Conservation (phyloP, 306 rosid species). For the Pterocarpus santalinus region DNA sequence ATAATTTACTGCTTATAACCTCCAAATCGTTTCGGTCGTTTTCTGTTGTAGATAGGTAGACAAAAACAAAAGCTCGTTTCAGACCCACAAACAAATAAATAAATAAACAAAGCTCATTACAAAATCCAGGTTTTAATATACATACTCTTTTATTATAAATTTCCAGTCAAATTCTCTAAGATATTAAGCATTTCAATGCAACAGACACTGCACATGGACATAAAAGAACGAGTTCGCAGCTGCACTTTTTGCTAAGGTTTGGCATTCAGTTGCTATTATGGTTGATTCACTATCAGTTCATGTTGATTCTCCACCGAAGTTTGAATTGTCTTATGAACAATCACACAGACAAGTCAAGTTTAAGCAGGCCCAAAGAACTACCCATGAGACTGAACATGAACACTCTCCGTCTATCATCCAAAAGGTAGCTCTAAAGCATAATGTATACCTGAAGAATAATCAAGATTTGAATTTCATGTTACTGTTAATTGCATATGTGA, state of each 20-base stretch:
- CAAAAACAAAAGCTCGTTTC: not conserved
- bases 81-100: too few relatives aligned
- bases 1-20: slow-evolving; percentile 3
- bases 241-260: slow-evolving; percentile 4
- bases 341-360: not conserved
- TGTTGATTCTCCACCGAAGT: slow-evolving; percentile 40
- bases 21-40: not conserved
- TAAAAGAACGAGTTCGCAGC: slow-evolving; percentile 16
- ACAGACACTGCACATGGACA: not conserved
- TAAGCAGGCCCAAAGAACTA: not conserved
- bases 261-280: slow-evolving; percentile 43
- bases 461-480: not conserved
- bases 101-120: slow-evolving; percentile 11
- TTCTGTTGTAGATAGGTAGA: not conserved
- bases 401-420: slow-evolving; percentile 44
- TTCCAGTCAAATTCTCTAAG: not conserved
- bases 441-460: slow-evolving; percentile 40
- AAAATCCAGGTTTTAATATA: slow-evolving; percentile 7
- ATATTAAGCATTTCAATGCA: not conserved
- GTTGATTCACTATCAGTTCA: slow-evolving; percentile 52
- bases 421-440: slow-evolving; percentile 35
- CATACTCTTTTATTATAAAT: not conserved
- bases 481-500: not conserved
- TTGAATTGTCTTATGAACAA: slow-evolving; percentile 40
- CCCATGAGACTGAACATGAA: slow-evolving; percentile 25